Evolutionary conservation across 495 filamentous ascomycete genomes (phyloP), one percentile per base, ranked within the genome.

Genomic region (Antarctomyces pellizariae): DNA sequence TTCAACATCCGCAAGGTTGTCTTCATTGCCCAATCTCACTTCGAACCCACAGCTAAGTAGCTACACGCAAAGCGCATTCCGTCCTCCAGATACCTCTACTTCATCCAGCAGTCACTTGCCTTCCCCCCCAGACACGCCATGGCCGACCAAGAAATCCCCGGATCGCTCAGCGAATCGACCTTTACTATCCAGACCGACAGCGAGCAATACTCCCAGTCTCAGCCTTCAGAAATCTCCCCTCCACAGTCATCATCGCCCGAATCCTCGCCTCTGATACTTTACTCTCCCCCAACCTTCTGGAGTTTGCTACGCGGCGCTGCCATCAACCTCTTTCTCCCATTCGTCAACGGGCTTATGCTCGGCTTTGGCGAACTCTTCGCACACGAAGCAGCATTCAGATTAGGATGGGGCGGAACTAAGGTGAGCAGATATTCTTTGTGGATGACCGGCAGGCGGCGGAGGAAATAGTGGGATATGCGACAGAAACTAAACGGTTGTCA

Each of bases 341-440:
- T 99, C 35, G 67, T 99, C 39, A 99, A 99, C 49, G 86, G 86
- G 12, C 59, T 99, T 51, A 99, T 99, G 86, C 53, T 99, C 29
- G 86, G 86, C 3, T 91, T 99, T 42, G 86, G 86, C 13, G 86
- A 99, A 51, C 54, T 99, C 19, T 73, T 95, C 45, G 86, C 86
- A 29, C 83, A 99, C 45, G 86, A 99, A 52, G 66, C 75, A 7
- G 86, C 86, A 7, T 97, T 83, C 43, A 59, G 80, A 36, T 55
- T 91, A 30, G 86, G 86, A 24, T 97, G 86, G 86, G 68, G 74
- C 21, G 69, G 71, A 26, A 93, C 86, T 36, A 83, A 82, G 67
- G 86, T 93, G 63, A 26, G 62, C 44, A 35, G 7, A n/a, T n/a
- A n/a, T n/a, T n/a, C n/a, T n/a, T n/a, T n/a, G n/a, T n/a, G n/a